Evolutionary conservation across 345 rosid species (phyloP).

Genomic region (Citrus sp.): DNA sequence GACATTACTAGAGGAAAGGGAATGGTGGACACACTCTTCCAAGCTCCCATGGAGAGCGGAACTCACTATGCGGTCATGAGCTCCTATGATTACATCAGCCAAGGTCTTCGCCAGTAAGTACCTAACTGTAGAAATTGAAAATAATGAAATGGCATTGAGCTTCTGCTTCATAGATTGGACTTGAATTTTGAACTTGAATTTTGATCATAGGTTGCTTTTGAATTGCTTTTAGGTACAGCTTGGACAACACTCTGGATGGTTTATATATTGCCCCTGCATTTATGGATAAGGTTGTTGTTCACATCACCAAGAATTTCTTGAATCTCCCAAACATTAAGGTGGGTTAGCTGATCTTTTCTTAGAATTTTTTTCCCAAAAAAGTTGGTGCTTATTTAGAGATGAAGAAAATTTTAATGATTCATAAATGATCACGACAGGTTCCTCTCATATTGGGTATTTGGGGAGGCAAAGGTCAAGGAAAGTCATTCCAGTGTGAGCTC

Average conservation of each 20-base stretch:
- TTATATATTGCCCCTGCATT: slow-evolving; percentile 55
- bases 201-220: background rate
- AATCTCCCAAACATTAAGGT: slow-evolving; percentile 56
- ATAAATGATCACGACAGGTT: slow-evolving; percentile 25
- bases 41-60: slow-evolving; percentile 47
- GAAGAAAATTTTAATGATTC: background rate
- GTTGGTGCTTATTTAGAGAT: background rate
- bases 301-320: slow-evolving; percentile 54
- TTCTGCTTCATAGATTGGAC: background rate
- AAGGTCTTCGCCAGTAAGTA: slow-evolving; percentile 49
- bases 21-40: slow-evolving; percentile 52
- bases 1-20: slow-evolving; percentile 58
- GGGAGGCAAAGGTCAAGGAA: slow-evolving; percentile 69
- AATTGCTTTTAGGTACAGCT: slow-evolving; percentile 17
- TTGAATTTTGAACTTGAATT: background rate
- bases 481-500: slow-evolving; percentile 62
- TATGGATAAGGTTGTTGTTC: slow-evolving; percentile 55
- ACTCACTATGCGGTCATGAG: slow-evolving; percentile 51
- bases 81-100: slow-evolving; percentile 43
- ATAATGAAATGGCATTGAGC: background rate
- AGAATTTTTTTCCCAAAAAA: background rate
- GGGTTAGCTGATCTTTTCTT: background rate
- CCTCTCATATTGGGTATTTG: slow-evolving; percentile 55
- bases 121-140: background rate
- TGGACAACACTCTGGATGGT: slow-evolving; percentile 50